Base-by-base conservation (phyloP, 164 flowering plant species). In the Buxus sempervirens region DNA sequence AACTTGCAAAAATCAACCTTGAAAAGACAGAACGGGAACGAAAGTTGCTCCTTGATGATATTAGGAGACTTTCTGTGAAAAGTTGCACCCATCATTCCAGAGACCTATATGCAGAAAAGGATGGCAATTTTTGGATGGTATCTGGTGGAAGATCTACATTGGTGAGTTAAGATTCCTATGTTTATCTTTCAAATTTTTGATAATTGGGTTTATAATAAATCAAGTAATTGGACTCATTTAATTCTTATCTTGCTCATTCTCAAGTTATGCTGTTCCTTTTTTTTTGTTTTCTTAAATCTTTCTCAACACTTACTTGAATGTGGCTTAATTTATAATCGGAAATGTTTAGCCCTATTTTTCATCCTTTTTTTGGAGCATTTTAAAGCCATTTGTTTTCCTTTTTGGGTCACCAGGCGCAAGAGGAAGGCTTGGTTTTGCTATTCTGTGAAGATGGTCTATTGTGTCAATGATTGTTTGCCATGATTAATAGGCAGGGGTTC, bases 1-100 rank as follows among this genome's bases (percentile, higher is more conserved):
- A 93, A 77, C 87, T 87, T 62, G 98, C 98, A 73, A 87, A 82
- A 82, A 78, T 96, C 42, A 77, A 78, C 63, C 96, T 96, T 72
- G 99, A 96, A 77, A 80, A 83, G 66, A 84, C 82, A 77, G 99
- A 93, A 62, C 71, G 93, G 65, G 87, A 77, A 62, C 77, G 82
- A 69, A 93, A 82, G 72, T 70, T 96, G 77, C 78, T 91, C 70
- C 85, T 87, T 74, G 85, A 80, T 75, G 98, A 96, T 75, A 88
- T 93, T 27, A 79, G 84, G 76, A 88, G 80, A 72, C 70, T 96
- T 63, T 88, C 97, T 58, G 70, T 67, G n/a, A n/a, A n/a, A n/a
- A n/a, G n/a, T 70, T 49, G 63, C 59, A 42, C n/a, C 76, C 92
- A 88, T 75, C 63, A 63, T 66, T 70, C 82, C 48, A 82, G 68